phyloP scores from a whole-genome alignment of 2,329 filamentous ascomycete species.

The Clarireedia homoeocarpa region DNA sequence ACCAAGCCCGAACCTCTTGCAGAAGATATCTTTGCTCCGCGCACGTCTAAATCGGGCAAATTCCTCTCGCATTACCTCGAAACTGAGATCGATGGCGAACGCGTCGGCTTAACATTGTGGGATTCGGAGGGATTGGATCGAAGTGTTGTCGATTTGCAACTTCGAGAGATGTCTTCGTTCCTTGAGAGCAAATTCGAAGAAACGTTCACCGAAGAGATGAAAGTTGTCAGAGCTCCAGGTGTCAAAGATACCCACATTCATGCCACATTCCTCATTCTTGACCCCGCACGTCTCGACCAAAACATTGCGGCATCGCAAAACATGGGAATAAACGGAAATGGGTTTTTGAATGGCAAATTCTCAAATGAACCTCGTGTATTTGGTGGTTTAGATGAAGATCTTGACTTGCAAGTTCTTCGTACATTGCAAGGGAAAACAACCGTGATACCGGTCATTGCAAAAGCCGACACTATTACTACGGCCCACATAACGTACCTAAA shows the following conservation, averaged over 20 bases:
- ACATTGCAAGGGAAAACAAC: conserved; percentile 89
- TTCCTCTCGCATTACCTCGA: conserved; percentile 89
- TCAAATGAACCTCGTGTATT: conserved; percentile 37
- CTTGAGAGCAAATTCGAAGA: conserved; percentile 98
- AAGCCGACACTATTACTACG: conserved; percentile 93
- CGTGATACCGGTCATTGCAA: conserved; percentile 90
- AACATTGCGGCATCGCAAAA: conserved; percentile 64
- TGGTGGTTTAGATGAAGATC: conserved; percentile 73
- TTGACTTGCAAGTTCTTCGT: conserved; percentile 85
- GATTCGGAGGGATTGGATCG: conserved; percentile 94
- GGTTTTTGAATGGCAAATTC: conserved; percentile 43
- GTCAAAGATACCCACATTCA: conserved; percentile 96
- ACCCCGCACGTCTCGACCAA: conserved; percentile 76
- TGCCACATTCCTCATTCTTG: conserved; percentile 85
- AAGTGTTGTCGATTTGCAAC: conserved; percentile 87
- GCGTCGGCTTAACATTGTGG: conserved; percentile 90
- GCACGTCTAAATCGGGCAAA: conserved; percentile 40
- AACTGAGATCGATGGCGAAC: conserved; percentile 87
- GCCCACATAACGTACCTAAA: conserved; percentile 91
- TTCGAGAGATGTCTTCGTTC: conserved; percentile 85
- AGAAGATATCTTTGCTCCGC: conserved; percentile 47
- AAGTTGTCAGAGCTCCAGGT: conserved; percentile 86
- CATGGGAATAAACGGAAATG: conserved; percentile 37
- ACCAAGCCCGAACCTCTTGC: conserved; percentile 29
- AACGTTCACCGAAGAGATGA: conserved; percentile 95